Base-by-base conservation (phyloP, 306 rosid genomes). In the Cucumis melo region DNA sequence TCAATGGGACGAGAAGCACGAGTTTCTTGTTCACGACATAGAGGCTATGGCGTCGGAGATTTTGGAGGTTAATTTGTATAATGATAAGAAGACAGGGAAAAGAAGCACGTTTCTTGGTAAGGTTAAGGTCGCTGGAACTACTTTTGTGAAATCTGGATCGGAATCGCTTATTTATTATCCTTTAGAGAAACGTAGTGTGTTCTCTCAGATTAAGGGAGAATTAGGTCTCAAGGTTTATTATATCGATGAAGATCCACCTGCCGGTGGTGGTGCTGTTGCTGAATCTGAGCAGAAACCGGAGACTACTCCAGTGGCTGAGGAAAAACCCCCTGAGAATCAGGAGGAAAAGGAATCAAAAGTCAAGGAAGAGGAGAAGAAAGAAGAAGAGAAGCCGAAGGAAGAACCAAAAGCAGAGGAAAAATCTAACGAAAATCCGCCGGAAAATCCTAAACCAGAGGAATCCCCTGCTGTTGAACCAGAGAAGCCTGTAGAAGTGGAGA, bases 141-240 rank as follows among this genome's bases (percentile, higher is more conserved):
- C 82, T 15, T 85, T 93, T 39, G 84, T 29, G 0, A 87, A 84
- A 71, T 64, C 86, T 0, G 88, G 89, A 19, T 61, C 86, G 0
- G 93, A 88, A 76, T 34, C 81, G 19, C 59, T 86, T 8, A 88
- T 86, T 21, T 91, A 88, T 74, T 91, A 86, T 81, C 97, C 97
- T 17, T 78, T 91, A 21, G 98, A 93, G 87, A 93, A 93, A 66
- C 82, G 97, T 56, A 93, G 96, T 66, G 97, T 91, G 10, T 91
- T 94, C 70, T 91, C 97, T 24, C 97, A 91, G 85, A 87, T 93
- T 78, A 93, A 84, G 74, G 98, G 97, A 11, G 97, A 93, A 77
- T 32, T 93, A 10, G 96, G 96, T 0, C 76, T 93, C 29, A 90
- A 89, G 73, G 78, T 88, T 62, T 86, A 72, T 54, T 93, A 84